Percentiles rank a stretch among this genome's conserved stretches.
Evolutionary conservation across 1,139 yeast genomes (phyloP).

Genomic region (Candida mesenterica): DNA sequence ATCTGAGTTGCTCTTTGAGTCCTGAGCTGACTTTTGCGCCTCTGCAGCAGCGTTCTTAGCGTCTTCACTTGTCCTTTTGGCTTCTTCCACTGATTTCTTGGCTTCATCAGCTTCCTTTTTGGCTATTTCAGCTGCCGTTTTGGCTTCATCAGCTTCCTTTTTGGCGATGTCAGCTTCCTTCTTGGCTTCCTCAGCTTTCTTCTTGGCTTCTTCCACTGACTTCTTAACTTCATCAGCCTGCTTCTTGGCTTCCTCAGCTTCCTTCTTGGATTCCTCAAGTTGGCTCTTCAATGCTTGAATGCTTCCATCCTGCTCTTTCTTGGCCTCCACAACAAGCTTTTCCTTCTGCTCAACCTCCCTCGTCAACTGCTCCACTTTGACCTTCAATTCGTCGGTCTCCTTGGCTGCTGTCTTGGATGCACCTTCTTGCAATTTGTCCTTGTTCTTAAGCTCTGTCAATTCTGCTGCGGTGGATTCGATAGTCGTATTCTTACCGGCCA

Average conservation of each 20-base stretch:
- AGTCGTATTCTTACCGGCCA: neutral
- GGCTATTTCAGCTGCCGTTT: neutral
- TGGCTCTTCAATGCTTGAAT: neutral
- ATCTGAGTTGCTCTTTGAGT: neutral
- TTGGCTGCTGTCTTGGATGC: neutral
- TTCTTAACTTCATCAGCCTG: slow-evolving; percentile 1
- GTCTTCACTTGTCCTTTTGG: neutral
- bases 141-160: slow-evolving; percentile 3
- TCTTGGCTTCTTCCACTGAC: slow-evolving; percentile 3
- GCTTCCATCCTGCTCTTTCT: neutral
- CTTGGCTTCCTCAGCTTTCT: slow-evolving; percentile 1
- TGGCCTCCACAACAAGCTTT: neutral
- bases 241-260: slow-evolving; percentile 1
- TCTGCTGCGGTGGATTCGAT: no score
- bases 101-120: neutral
- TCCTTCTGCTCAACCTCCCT: slow-evolving; percentile 1
- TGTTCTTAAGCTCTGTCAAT: neutral
- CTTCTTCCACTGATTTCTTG: no score
- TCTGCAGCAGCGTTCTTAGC: neutral
- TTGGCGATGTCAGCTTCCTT: neutral
- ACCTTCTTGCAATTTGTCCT: neutral
- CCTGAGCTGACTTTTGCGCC: no score
- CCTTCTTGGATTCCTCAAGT: neutral
- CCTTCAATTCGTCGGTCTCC: neutral
- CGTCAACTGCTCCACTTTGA: slow-evolving; percentile 1